Base-by-base conservation (phyloP, 2,329 filamentous ascomycete genomes). In the Pleochaeta shiraiana region DNA sequence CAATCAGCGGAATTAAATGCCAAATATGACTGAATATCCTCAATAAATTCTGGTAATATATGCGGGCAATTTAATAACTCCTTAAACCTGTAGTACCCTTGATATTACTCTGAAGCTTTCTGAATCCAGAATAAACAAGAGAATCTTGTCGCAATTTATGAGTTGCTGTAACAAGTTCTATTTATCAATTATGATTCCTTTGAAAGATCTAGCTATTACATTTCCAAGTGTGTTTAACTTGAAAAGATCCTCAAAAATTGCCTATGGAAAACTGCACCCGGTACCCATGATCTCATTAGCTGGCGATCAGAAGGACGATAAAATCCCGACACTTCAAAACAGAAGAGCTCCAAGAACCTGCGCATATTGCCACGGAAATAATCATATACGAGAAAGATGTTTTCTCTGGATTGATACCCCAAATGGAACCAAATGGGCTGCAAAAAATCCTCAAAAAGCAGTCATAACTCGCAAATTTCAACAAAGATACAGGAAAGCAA, bases 361-460 rank as follows among this genome's bases (percentile, higher is more conserved):
- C n/a, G 28, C 55, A n/a, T 60, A 37, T 34, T 60, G 55, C 55
- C 4, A 34, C 4, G 14, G 9, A 9, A 28, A n/a, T 6, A 34
- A 19, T n/a, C 28, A 37, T 9, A 3, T 34, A 9, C 26, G n/a
- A 33, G 28, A 37, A 31, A n/a, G 6, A 4, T 60, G 55, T 60
- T 50, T n/a, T 19, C 45, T n/a, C 6, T 6, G 21, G 14, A 9
- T 50, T 21, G 45, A 37, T 50, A 37, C 57, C 30, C 11, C 57
- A 19, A 30, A 24, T 60, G 57, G 57, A 7, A 34, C 57, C n/a
- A 21, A 60, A 12, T 60, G 28, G 28, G 57, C 57, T 19, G 28
- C 57, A 5, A 60, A 60, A 37, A 33, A 60, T 34, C 57, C 57
- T 6, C n/a, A 60, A 60, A 60, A 60, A 24, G 57, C 28, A 33